Evolutionary conservation across 1,284 basidiomycete genomes (phyloP).

Genomic region (Cryptococcus wingfieldii): DNA sequence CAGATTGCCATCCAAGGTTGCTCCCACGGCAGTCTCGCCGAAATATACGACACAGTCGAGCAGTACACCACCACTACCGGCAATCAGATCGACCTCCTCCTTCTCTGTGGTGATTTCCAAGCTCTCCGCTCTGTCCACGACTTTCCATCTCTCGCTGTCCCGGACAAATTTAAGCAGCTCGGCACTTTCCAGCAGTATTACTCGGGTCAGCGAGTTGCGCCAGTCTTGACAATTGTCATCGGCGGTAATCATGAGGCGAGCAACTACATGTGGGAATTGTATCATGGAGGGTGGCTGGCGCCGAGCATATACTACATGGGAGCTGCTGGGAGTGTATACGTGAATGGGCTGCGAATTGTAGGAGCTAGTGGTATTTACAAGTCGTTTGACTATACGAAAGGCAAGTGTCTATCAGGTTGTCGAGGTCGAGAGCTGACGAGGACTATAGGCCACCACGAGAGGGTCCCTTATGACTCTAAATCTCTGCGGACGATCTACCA

Average conservation of each 20-base stretch:
- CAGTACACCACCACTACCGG: conserved; percentile 59
- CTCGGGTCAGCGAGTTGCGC: conserved; percentile 71
- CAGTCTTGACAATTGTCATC: conserved; percentile 86
- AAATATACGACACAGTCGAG: conserved; percentile 75
- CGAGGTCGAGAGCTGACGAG: background rate
- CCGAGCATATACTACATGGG: conserved; percentile 97
- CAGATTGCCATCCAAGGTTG: conserved; percentile 92
- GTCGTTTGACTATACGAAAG: conserved; percentile 66
- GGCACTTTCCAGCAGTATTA: conserved; percentile 91
- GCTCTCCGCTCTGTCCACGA: conserved; percentile 83
- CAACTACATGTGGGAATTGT: conserved; percentile 96
- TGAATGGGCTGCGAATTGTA: conserved; percentile 79
- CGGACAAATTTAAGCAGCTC: conserved; percentile 78
- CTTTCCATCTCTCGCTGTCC: conserved; percentile 84
- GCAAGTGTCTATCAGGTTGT: conserved; percentile 50
- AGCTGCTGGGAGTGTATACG: conserved; percentile 79
- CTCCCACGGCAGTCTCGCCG: conserved; percentile 83
- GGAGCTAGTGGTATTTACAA: conserved; percentile 95
- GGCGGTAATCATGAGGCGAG: conserved; percentile 98
- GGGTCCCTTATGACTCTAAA: conserved; percentile 58
- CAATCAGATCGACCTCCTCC: conserved; percentile 73
- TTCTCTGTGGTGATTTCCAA: conserved; percentile 91
- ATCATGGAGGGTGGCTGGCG: conserved; percentile 93
- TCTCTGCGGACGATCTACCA: conserved; percentile 86
- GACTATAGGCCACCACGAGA: conserved; percentile 55